Base-by-base conservation (phyloP, 345 rosid species). In the Punica granatum region DNA sequence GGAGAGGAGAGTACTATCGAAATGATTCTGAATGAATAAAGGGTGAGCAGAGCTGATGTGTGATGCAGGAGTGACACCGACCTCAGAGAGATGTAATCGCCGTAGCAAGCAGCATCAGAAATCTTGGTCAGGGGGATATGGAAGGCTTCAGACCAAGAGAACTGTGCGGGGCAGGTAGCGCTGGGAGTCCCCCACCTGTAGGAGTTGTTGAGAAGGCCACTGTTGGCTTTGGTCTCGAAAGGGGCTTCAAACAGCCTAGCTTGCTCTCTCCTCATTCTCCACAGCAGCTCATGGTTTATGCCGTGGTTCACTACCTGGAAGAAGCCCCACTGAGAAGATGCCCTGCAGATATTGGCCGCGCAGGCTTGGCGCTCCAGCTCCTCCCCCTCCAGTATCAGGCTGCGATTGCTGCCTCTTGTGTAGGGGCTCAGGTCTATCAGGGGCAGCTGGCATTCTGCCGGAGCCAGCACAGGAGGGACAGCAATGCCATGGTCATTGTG, bases 111-210 rank as follows among this genome's bases (percentile, higher is more conserved):
- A 32, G 68, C 33, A 1, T 87, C 79, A 0, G 81, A 73, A 62
- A 87, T 69, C 72, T 77, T 80, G 9, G 82, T 67, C 21, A 87
- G 81, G 66, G 90, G 88, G 53, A 85, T 70, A 43, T 87, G 92
- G 70, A 85, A 87, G 70, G 90, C 90, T 69, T 87, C 92, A 18
- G 84, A 83, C 92, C 92, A 87, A 2, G 90, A 85, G 74, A 83
- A 79, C 32, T 87, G 88, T 23, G 72, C 53, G 0, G 82, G 79
- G 65, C 69, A 78, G 41, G 78, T 77, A 41, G 90, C 92, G 3
- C 76, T 72, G 1, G 89, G 80, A 3, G 66, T 67, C 0, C 92
- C 92, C 92, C 92, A 87, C 54, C 88, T 75, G 70, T 87, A 87
- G 0, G 92, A 87, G 58, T 83, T 71, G 74, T 79, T 75, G 67